Percentiles rank a stretch among this genome's conserved stretches.
phyloP scores from a whole-genome alignment of 495 filamentous ascomycete species.

The Symbiotaphrina buchneri region DNA sequence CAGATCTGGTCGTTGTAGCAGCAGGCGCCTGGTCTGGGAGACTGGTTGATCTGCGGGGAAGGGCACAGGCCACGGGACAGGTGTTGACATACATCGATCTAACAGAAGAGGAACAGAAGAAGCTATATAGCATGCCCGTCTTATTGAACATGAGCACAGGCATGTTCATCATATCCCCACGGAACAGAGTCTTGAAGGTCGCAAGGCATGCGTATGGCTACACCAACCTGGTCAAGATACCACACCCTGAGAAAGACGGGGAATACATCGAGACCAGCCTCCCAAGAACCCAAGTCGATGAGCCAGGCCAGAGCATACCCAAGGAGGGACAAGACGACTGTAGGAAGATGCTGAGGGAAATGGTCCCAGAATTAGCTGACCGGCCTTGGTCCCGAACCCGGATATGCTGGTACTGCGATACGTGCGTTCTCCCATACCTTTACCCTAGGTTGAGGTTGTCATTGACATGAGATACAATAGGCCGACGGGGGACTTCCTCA shows the following conservation, averaged over 20 bases:
- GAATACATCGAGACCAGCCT: slow-evolving; percentile 6
- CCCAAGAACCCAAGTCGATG: slow-evolving; percentile 11
- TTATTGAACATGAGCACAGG: slow-evolving; percentile 61
- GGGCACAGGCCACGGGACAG: slow-evolving; percentile 60
- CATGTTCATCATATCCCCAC: slow-evolving; percentile 66
- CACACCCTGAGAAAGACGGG: slow-evolving; percentile 15
- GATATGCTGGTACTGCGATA: slow-evolving; percentile 83
- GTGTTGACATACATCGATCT: slow-evolving; percentile 53
- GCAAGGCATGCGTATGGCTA: slow-evolving; percentile 73
- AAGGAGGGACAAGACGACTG: slow-evolving; percentile 36
- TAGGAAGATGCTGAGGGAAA: slow-evolving; percentile 31
- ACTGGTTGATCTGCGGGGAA: slow-evolving; percentile 57
- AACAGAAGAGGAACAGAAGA: slow-evolving; percentile 39
- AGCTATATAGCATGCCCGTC: slow-evolving; percentile 42
- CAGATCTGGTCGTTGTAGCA: slow-evolving; percentile 58
- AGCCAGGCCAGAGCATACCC: slow-evolving; percentile 23
- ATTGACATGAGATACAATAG: too few species aligned
- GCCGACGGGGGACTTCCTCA: slow-evolving; percentile 58
- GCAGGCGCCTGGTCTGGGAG: slow-evolving; percentile 67
- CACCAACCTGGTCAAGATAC: slow-evolving; percentile 30
- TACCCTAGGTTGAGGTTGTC: too few species aligned
- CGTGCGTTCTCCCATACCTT: slow-evolving; percentile 15
- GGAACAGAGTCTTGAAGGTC: slow-evolving; percentile 48
- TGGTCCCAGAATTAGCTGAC: slow-evolving; percentile 37
- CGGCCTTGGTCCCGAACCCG: slow-evolving; percentile 45